phyloP scores from a whole-genome alignment of 495 filamentous ascomycete genomes.

The Achaetomiella virescens region DNA sequence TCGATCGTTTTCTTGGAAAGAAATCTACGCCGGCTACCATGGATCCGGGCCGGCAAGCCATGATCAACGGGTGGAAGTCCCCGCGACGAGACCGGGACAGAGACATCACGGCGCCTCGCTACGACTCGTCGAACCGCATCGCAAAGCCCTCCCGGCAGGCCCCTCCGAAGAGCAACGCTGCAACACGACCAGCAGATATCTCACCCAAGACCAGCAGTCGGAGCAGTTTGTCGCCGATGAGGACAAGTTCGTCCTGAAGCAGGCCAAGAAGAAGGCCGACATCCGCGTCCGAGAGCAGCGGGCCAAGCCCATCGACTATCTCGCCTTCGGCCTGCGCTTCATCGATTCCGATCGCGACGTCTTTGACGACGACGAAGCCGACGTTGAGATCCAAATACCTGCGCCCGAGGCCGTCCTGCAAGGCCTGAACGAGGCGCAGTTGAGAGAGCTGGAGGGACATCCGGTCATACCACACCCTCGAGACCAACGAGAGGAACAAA shows the following conservation, averaged over 20 bases:
- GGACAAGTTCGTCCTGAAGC: constrained; percentile 91
- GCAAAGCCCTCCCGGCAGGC: constrained; percentile 37
- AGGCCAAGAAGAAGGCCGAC: constrained; percentile 96
- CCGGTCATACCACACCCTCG: constrained; percentile 73
- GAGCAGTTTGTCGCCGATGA: constrained; percentile 87
- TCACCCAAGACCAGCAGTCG: constrained; percentile 63
- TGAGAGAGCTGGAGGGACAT: constrained; percentile 81
- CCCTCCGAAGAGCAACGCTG: constrained; percentile 18
- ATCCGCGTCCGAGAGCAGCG: constrained; percentile 92
- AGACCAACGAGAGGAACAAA: constrained; percentile 66
- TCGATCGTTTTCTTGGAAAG: background rate
- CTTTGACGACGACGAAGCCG: constrained; percentile 78
- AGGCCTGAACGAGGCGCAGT: constrained; percentile 58
- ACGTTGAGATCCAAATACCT: constrained; percentile 65
- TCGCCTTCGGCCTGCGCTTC: constrained; percentile 83
- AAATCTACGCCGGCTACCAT: constrained; percentile 18
- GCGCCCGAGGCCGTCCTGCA: constrained; percentile 81
- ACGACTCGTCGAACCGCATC: constrained; percentile 40
- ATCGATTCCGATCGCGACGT: constrained; percentile 73
- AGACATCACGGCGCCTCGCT: constrained; percentile 41
- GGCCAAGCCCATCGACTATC: constrained; percentile 90
- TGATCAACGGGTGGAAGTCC: constrained; percentile 41
- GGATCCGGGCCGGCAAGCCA: constrained; percentile 44
- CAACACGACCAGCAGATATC: constrained; percentile 29
- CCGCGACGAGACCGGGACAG: constrained; percentile 27